Percentiles rank a stretch among this genome's conserved stretches.
Conservation (phyloP, 2,329 filamentous ascomycete genomes). For the Ophiostoma fasciatum region DNA sequence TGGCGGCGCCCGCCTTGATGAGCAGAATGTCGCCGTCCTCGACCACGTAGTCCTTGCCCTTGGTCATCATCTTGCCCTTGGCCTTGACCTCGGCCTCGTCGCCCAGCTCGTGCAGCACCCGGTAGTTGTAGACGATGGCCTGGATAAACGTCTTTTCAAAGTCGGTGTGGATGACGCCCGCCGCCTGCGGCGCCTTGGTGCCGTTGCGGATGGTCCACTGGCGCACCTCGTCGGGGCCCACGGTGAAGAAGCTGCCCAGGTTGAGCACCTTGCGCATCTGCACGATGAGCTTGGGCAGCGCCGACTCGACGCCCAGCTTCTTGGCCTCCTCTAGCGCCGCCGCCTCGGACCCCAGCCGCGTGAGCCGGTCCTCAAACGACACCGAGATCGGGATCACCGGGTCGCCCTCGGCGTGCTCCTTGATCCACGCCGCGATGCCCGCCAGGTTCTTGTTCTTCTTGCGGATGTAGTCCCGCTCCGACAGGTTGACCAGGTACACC, state of each 20-base stretch:
- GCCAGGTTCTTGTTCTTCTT: constrained; percentile 99
- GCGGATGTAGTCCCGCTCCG: constrained; percentile 90
- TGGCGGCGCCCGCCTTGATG: constrained; percentile 80
- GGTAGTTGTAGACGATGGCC: constrained; percentile 84
- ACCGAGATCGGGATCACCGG: constrained; percentile 90
- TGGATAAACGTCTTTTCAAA: constrained; percentile 99
- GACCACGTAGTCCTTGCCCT: constrained; percentile 93
- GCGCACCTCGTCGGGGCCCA: constrained; percentile 84
- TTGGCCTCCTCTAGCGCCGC: constrained; percentile 78
- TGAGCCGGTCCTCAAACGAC: constrained; percentile 81
- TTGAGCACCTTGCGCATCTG: constrained; percentile 89
- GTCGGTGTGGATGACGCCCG: constrained; percentile 94
- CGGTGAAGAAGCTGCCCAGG: constrained; percentile 94
- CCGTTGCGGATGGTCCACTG: constrained; percentile 97
- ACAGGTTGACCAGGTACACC: constrained; percentile 92
- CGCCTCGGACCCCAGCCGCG: constrained; percentile 61
- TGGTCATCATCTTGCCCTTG: constrained; percentile 94
- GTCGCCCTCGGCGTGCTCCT: constrained; percentile 74
- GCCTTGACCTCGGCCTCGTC: constrained; percentile 76
- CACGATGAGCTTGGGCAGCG: constrained; percentile 77
- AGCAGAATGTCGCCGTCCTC: constrained; percentile 72
- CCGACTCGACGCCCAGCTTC: constrained; percentile 71
- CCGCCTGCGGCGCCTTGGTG: constrained; percentile 93
- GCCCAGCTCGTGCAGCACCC: constrained; percentile 64
- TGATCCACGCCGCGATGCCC: constrained; percentile 90